phyloP scores from a whole-genome alignment of 257 asterid genomes.

The Thymus mandschuricus region DNA sequence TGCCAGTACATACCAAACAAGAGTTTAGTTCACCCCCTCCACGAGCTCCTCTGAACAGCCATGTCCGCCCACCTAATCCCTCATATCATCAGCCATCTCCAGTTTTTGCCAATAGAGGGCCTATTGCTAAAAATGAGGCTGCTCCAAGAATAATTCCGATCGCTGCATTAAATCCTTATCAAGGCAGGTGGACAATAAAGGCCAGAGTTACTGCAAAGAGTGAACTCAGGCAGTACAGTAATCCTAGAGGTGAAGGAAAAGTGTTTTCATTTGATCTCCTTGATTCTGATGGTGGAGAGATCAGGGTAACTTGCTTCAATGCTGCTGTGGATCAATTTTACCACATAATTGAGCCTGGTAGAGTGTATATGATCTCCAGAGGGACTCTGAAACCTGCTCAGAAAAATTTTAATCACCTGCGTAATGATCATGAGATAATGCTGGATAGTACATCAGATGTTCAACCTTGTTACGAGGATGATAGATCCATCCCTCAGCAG shows the following conservation, averaged over 20 bases:
- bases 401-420: slow-evolving; percentile 77
- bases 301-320: slow-evolving; percentile 92
- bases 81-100: slow-evolving; percentile 69
- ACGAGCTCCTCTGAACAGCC: slow-evolving; percentile 51
- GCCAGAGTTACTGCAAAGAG: slow-evolving; percentile 86
- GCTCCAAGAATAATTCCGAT: slow-evolving; percentile 78
- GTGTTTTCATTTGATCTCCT: slow-evolving; percentile 94
- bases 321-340: slow-evolving; percentile 82
- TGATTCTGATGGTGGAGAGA: slow-evolving; percentile 92
- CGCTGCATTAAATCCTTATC: slow-evolving; percentile 85
- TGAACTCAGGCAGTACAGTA: slow-evolving; percentile 75
- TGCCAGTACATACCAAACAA: slow-evolving; percentile 43
- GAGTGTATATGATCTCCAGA: slow-evolving; percentile 72
- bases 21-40: slow-evolving; percentile 51
- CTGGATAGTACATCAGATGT: slow-evolving; percentile 71
- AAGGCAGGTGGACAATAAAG: slow-evolving; percentile 89
- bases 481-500: slow-evolving; percentile 72
- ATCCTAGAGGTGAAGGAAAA: slow-evolving; percentile 86
- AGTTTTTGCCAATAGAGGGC: slow-evolving; percentile 74
- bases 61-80: slow-evolving; percentile 68
- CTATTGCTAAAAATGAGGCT: slow-evolving; percentile 79
- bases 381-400: slow-evolving; percentile 76
- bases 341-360: slow-evolving; percentile 67
- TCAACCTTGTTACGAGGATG: slow-evolving; percentile 78
- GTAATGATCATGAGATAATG: slow-evolving; percentile 76